Evolutionary conservation across 2,329 filamentous ascomycete genomes (phyloP).

Genomic region (Biscogniauxia marginata): DNA sequence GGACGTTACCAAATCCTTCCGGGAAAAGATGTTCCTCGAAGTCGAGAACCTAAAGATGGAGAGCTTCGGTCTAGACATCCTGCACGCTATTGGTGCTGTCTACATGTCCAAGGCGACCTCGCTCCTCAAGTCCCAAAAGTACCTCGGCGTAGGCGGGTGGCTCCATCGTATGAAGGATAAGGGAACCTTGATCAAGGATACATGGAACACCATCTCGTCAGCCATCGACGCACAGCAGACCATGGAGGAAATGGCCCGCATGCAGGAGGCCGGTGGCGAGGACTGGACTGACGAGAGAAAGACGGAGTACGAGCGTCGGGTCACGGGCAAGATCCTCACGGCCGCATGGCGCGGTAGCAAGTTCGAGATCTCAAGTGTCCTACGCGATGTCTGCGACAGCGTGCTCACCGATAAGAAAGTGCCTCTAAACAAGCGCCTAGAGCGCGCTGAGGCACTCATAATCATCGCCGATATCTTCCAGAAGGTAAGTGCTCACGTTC

Average conservation of each 20-base stretch:
- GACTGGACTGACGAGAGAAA: constrained; percentile 99
- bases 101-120: constrained; percentile 86
- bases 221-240: constrained; percentile 97
- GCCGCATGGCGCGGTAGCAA: constrained; percentile 95
- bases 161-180: constrained; percentile 94
- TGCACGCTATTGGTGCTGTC: constrained; percentile 90
- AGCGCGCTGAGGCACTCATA: constrained; percentile 86
- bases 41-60: constrained; percentile 99
- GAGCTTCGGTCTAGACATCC: constrained; percentile 92
- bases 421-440: constrained; percentile 77
- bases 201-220: constrained; percentile 95
- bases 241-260: constrained; percentile 97
- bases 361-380: constrained; percentile 95
- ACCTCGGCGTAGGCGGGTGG: constrained; percentile 93
- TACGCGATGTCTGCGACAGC: constrained; percentile 90
- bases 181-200: constrained; percentile 94
- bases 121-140: constrained; percentile 92
- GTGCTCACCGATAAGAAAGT: constrained; percentile 80
- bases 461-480: constrained; percentile 86
- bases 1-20: constrained; percentile 85
- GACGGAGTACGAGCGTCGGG: constrained; percentile 89
- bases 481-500: constrained; percentile 58
- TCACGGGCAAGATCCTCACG: constrained; percentile 96
- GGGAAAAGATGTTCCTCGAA: constrained; percentile 90
- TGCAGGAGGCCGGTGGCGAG: constrained; percentile 91